Base-by-base conservation (phyloP, 2,329 filamentous ascomycete genomes). In the Leptographium flavum region DNA sequence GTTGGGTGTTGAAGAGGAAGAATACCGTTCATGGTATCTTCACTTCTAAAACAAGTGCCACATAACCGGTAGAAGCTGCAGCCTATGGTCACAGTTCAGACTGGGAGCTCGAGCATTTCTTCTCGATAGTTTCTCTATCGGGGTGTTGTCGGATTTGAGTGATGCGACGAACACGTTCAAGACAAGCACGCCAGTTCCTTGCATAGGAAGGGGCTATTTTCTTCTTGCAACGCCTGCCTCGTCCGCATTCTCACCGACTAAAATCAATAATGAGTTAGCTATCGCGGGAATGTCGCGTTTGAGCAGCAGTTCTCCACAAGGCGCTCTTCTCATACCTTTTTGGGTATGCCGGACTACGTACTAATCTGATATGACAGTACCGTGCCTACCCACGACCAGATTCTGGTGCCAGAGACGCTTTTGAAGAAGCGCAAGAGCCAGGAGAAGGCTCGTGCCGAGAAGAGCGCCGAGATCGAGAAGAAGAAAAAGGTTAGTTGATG, bases 401-500 rank as follows among this genome's bases (percentile, higher is more conserved):
- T 98, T 68, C 77, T 96, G 68, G 87, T 96, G 66, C 92, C 92
- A 59, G 92, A 98, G 86, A 98, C 92, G 61, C 86, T 98, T 63
- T 81, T 98, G 70, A 98, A 98, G 85, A 98, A 98, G 87, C 86
- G 92, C 76, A 98, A 98, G 87, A 87, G 80, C 69, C 90, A 95
- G 75, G 92, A 98, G 81, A 94, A 95, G 81, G 87, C 88, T 67
- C 85, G 88, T 68, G 88, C 92, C 68, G 85, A 90, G 72, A 83
- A 81, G 66, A 69, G 76, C 57, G 76, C 83, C 55, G 84, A 85
- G 62, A 67, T 79, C 56, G 77, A 87, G 70, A 84, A 94, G 77
- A 84, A 81, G 70, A 92, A 92, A 76, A 77, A 86, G 76, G 92
- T 96, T 32, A 39, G 73, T 71, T 50, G n/a, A 8, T 49, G 35